Percentiles rank a stretch among this genome's conserved stretches.
These are phyloP conservation scores for Venturia carpophila DNA, from an alignment of 2,329 filamentous ascomycete species.

Conservation along the genomic window DNA sequence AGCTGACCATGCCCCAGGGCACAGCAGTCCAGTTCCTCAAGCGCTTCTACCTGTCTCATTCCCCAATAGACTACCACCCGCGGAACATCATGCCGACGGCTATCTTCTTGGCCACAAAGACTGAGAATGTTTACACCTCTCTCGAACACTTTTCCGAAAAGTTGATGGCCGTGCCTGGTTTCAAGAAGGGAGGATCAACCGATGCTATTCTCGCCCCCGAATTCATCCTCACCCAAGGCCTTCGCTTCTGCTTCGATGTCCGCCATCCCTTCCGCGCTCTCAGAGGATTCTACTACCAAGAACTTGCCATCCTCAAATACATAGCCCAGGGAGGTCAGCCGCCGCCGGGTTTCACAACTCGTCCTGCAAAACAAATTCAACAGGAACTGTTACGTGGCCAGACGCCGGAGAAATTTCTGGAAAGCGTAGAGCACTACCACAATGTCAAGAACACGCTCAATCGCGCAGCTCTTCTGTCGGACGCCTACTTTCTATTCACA, in stretches of 20 bases:
- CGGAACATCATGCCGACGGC: conserved; percentile 82
- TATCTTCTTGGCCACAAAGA: conserved; percentile 89
- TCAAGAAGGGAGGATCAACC: conserved; percentile 45
- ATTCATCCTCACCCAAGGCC: conserved; percentile 83
- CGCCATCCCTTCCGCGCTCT: conserved; percentile 82
- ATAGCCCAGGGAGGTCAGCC: conserved; percentile 26
- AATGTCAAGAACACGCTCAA: conserved; percentile 50
- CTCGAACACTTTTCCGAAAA: conserved; percentile 59
- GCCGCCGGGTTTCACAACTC: conserved; percentile 1
- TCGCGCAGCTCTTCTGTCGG: conserved; percentile 74
- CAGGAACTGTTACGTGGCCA: conserved; percentile 20
- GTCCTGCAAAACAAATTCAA: conserved; percentile 17
- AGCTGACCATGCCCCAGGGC: conserved; percentile 39
- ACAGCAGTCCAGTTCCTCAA: conserved; percentile 86
- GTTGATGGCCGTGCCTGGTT: conserved; percentile 47
- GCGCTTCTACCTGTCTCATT: conserved; percentile 93
- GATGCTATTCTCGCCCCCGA: conserved; percentile 86
- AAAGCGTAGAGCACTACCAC: conserved; percentile 24
- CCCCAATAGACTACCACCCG: conserved; percentile 91
- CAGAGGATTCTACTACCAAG: conserved; percentile 71
- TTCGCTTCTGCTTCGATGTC: conserved; percentile 90
- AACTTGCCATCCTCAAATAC: conserved; percentile 61
- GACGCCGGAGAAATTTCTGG: conserved; percentile 8
- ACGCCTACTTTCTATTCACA: conserved; percentile 95
- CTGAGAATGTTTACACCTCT: conserved; percentile 72